Conservation (phyloP, 1,284 basidiomycete species). For the Cryptococcus sp. region DNA sequence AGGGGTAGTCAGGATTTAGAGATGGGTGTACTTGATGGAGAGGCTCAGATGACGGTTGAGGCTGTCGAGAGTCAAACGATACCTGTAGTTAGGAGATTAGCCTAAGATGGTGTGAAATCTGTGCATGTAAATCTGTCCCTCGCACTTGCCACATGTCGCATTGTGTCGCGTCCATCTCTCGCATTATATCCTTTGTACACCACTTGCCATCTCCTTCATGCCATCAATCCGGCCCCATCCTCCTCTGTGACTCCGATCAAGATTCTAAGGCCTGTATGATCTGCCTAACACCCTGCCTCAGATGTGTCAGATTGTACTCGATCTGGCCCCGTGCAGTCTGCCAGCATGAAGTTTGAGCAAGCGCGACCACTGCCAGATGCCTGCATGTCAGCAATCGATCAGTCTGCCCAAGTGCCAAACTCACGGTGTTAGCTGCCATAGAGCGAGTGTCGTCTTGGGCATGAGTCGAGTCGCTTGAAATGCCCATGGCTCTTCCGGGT, state of each 20-base stretch:
- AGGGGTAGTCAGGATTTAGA: not conserved
- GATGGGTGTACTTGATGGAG: not conserved
- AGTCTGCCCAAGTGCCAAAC: constrained; percentile 11
- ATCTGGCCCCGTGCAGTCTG: constrained; percentile 73
- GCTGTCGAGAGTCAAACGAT: no score
- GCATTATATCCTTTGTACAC: no score
- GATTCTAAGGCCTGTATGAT: constrained; percentile 18
- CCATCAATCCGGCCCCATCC: not conserved
- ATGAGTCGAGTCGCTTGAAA: constrained; percentile 35
- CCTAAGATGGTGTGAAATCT: no score
- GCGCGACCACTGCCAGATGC: constrained; percentile 68
- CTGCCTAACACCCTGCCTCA: constrained; percentile 54
- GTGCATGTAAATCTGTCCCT: not conserved
- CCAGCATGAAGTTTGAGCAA: constrained; percentile 74
- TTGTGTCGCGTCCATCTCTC: no score
- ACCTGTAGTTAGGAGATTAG: no score
- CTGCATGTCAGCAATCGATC: constrained; percentile 26
- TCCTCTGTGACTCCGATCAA: not conserved
- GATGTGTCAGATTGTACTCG: constrained; percentile 89
- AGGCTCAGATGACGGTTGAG: constrained; percentile 1
- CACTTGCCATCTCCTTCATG: not conserved
- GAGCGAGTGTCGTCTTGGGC: constrained; percentile 70
- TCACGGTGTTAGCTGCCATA: constrained; percentile 76
- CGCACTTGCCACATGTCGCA: no score
- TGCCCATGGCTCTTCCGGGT: constrained; percentile 45